These are phyloP conservation scores for Penicillium sumatraense DNA, from an alignment of 2,329 filamentous ascomycete species.

Conservation along the genomic window DNA sequence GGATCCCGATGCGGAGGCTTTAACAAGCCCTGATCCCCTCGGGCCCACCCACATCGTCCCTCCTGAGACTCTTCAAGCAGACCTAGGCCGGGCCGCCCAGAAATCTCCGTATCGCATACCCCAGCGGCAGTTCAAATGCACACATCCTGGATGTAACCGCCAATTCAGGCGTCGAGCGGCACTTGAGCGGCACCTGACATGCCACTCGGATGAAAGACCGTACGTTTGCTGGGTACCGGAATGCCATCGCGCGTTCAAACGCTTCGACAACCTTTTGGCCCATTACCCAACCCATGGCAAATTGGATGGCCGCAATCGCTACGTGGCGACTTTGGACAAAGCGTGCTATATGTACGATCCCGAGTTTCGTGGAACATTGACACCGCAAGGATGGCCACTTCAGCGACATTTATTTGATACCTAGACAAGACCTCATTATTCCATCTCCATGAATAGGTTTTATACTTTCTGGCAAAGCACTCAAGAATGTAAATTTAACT, in stretches of 20 bases:
- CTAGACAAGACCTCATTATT: not conserved
- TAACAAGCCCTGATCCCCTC: not conserved
- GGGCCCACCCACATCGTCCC: not conserved
- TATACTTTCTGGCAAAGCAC: not conserved
- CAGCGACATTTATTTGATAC: not conserved
- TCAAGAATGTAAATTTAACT: not conserved
- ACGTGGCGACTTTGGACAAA: constrained; percentile 4
- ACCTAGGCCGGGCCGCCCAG: not conserved
- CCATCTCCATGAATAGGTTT: not conserved
- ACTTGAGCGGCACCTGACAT: not conserved
- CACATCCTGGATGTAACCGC: not conserved
- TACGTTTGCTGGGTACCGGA: not conserved
- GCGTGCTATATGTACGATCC: not conserved
- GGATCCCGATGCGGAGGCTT: not conserved
- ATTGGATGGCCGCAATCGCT: not conserved
- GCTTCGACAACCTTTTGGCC: not conserved
- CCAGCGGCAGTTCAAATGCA: not conserved
- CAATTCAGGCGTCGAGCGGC: not conserved
- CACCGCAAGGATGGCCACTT: not conserved
- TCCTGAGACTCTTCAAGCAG: not conserved
- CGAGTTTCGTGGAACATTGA: not conserved
- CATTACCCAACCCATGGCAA: constrained; percentile 3
- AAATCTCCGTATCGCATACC: not conserved
- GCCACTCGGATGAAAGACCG: not conserved
- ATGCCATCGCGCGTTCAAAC: not conserved